Percentiles rank a stretch among this genome's conserved stretches.
These are phyloP conservation scores for Nidularia pulvinata DNA, from an alignment of 768 basidiomycete species.

Conservation along the genomic window DNA sequence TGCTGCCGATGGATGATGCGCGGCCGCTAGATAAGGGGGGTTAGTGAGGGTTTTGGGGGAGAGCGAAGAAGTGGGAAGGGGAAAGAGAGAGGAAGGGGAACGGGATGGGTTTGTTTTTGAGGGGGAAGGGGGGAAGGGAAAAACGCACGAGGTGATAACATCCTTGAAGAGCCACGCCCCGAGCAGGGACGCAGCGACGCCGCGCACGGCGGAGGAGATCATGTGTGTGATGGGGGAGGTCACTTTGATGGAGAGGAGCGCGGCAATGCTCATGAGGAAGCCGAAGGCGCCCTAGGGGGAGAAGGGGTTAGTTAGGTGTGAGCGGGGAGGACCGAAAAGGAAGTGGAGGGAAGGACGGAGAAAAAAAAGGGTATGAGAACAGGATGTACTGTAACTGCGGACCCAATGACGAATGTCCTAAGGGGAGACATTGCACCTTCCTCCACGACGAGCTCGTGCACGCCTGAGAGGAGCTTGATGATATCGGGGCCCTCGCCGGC, in stretches of 20 bases:
- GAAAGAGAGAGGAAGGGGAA: too few species aligned
- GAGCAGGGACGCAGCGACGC: slow-evolving; percentile 88
- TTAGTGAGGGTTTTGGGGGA: neutral
- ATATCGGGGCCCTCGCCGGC: slow-evolving; percentile 76
- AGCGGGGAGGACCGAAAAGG: too few species aligned
- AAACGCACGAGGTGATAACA: slow-evolving; percentile 70
- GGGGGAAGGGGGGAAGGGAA: neutral
- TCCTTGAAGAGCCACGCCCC: slow-evolving; percentile 84
- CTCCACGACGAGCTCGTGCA: slow-evolving; percentile 28
- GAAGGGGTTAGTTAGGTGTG: neutral
- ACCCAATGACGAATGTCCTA: slow-evolving; percentile 76
- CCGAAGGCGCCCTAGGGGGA: slow-evolving; percentile 72
- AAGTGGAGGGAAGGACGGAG: too few species aligned
- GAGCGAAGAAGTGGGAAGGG: neutral
- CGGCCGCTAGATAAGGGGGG: slow-evolving; percentile 57
- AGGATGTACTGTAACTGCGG: slow-evolving; percentile 67
- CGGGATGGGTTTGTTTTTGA: too few species aligned
- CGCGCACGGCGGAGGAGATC: slow-evolving; percentile 94
- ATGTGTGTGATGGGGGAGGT: slow-evolving; percentile 98
- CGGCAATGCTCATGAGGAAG: slow-evolving; percentile 94
- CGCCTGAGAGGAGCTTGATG: slow-evolving; percentile 53
- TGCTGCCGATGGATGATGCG: slow-evolving; percentile 75
- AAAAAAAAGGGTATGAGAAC: too few species aligned
- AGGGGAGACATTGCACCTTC: slow-evolving; percentile 46
- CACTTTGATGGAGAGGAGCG: slow-evolving; percentile 92